Evolutionary conservation across 805 yeast genomes (phyloP), one percentile per base, ranked within the genome.

Genomic region (Nakazawaea ambrosiae): DNA sequence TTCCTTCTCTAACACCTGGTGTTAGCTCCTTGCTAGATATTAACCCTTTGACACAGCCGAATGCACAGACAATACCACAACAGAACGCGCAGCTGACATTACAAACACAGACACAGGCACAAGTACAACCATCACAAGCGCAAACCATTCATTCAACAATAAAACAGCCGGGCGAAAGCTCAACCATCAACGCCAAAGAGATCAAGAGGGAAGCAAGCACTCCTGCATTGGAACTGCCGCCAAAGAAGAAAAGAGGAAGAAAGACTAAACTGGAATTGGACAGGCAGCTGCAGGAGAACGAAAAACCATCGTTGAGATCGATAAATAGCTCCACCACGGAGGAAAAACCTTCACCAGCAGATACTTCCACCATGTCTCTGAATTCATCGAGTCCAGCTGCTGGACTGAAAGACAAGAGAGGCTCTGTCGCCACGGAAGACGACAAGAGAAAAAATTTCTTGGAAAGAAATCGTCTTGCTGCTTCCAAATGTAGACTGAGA

Each of bases 391-490:
- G 10, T 8, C 24, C 24, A 10, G 7, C 24, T 22, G 45, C 71
- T 82, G 53, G 92, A 81, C 46, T 77, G 79, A 50, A 87, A 83
- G 51, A 72, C 96, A 18, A 75, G 75, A 51, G 78, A 71, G 12
- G 68, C 68, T 2, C 70, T 68, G 44, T 65, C 53, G 33, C 72
- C 66, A 46, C 78, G 45, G 73, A 82, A 53, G 94, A 82, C 47
- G 78, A 80, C 50, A 87, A 84, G 52, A 73, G 97, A 18, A 75
- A 76, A 52, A 78, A 71, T 48, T 90, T 90, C 49, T 60, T 92
- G 45, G 98, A 92, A 55, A 70, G 97, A 49, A 92, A 92, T 58
- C 69, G 98, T 42, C 78, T 90, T 10, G 98, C 98, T 0, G 98
- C 98, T 0, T 80, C 94, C n/a, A 89, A 88, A 55, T 92, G 97